phyloP scores from a whole-genome alignment of 2,329 filamentous ascomycete genomes.

The Periconia macrospinosa region DNA sequence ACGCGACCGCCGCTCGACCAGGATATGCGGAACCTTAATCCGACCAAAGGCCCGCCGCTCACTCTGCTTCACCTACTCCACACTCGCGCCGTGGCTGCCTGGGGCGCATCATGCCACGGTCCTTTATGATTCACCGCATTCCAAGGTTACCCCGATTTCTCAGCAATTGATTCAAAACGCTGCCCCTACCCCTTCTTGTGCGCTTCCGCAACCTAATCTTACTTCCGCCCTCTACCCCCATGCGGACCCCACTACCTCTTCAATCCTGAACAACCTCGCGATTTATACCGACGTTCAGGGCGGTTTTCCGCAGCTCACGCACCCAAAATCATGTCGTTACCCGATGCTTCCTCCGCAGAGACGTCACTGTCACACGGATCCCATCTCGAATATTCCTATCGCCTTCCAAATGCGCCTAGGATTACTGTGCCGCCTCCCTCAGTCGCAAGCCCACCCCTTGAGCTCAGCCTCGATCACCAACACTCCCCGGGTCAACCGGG shows the following conservation, averaged over 20 bases:
- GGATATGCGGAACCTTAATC: background rate
- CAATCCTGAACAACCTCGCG: too few relatives aligned
- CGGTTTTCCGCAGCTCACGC: too few relatives aligned
- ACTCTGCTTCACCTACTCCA: background rate
- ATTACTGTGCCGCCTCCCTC: constrained; percentile 53
- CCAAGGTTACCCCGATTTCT: too few relatives aligned
- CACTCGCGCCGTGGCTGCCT: too few relatives aligned
- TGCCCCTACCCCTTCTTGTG: too few relatives aligned
- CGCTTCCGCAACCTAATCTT: too few relatives aligned
- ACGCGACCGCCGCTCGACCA: too few relatives aligned
- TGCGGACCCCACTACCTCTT: too few relatives aligned
- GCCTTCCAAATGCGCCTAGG: constrained; percentile 51
- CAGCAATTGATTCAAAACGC: too few relatives aligned
- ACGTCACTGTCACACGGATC: constrained; percentile 21
- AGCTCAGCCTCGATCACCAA: constrained; percentile 32
- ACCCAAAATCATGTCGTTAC: background rate
- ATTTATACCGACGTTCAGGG: too few relatives aligned
- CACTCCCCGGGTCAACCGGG: constrained; percentile 20
- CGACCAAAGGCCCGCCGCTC: background rate
- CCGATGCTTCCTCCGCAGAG: background rate
- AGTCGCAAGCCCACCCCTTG: constrained; percentile 43
- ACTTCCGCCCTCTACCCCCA: too few relatives aligned
- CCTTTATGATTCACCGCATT: background rate
- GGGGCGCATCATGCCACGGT: background rate
- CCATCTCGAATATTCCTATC: constrained; percentile 47